These are phyloP conservation scores for Pseudocercospora crystallina DNA, from an alignment of 2,329 filamentous ascomycete genomes.

Conservation along the genomic window DNA sequence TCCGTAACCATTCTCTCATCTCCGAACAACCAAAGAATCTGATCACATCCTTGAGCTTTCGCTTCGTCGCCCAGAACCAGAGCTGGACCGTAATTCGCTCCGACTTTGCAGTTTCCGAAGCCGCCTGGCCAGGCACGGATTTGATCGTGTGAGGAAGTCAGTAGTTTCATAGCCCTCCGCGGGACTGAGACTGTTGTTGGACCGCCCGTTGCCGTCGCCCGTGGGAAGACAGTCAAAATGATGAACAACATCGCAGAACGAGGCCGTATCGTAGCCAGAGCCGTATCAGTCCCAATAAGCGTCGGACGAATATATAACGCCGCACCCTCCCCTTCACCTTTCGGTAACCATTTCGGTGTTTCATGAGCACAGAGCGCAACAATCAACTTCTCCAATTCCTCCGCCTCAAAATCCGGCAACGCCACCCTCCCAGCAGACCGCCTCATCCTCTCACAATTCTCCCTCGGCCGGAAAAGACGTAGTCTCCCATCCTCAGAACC, in stretches of 20 bases:
- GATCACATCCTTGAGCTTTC: slow-evolving; percentile 68
- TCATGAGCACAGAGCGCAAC: slow-evolving; percentile 69
- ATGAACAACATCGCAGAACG: slow-evolving; percentile 83
- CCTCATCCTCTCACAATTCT: slow-evolving; percentile 66
- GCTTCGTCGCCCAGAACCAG: slow-evolving; percentile 75
- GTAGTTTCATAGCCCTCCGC: slow-evolving; percentile 59
- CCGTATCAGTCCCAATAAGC: slow-evolving; percentile 76
- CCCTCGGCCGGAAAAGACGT: slow-evolving; percentile 71
- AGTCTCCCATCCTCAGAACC: slow-evolving; percentile 64
- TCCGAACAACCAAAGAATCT: slow-evolving; percentile 77
- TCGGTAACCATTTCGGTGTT: slow-evolving; percentile 74
- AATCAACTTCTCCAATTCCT: slow-evolving; percentile 71
- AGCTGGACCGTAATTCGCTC: slow-evolving; percentile 85
- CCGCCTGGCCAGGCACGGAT: slow-evolving; percentile 88
- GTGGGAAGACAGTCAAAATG: slow-evolving; percentile 53
- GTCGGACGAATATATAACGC: slow-evolving; percentile 73
- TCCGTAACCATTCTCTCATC: slow-evolving; percentile 75
- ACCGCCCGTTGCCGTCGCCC: slow-evolving; percentile 32
- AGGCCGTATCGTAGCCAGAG: slow-evolving; percentile 75
- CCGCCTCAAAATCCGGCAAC: slow-evolving; percentile 68
- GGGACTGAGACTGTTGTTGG: slow-evolving; percentile 24
- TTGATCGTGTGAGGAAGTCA: slow-evolving; percentile 75
- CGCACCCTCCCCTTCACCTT: slow-evolving; percentile 60
- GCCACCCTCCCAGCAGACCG: slow-evolving; percentile 62
- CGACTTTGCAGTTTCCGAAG: slow-evolving; percentile 85